Evolutionary conservation across 2,329 filamentous ascomycete genomes (phyloP), one percentile per base, ranked within the genome.

Genomic region (Trichoderma guizhouense): DNA sequence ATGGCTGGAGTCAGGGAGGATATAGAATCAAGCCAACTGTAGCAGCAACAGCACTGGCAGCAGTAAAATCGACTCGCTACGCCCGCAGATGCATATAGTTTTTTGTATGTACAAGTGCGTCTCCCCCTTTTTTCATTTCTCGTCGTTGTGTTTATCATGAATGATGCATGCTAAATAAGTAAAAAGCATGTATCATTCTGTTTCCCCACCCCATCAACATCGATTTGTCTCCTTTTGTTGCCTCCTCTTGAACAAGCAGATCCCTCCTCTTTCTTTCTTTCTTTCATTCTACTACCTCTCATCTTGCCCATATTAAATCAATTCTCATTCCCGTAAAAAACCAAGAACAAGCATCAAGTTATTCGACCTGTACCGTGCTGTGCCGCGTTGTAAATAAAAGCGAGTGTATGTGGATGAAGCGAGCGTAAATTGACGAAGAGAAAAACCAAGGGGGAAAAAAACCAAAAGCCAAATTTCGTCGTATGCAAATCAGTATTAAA

Each of bases 401-500:
- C 34, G 36, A 61, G 43, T 51, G 57, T 62, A 43, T 68, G 15
- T 15, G 66, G 28, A 3, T 32, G 53, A 53, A 69, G 39, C 26
- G 57, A 61, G 66, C n/a, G 57, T 28, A 69, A 60, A 28, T 62
- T 36, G 24, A 36, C 32, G 39, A 24, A 30, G 8, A 36, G 26
- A 28, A 61, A 53, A 21, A 51, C 2, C 36, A 67, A 18, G n/a
- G 26, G 21, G 21, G 36, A 18, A 15, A 66, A 67, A 28, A 58
- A 30, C 57, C 57, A 47, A 34, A 26, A 71, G n/a, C 51, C 57
- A 71, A 12, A 67, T 68, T 71, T 61, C 63, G 53, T 61, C 55
- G 69, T 71, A 68, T 68, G 63, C 70, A 71, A 69, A 71, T 36
- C 62, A 68, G 28, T 68, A 68, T 71, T 68, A 72, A 69, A 72